Evolutionary conservation across 2,329 filamentous ascomycete genomes (phyloP).

Genomic region (Eurotiales sp.): DNA sequence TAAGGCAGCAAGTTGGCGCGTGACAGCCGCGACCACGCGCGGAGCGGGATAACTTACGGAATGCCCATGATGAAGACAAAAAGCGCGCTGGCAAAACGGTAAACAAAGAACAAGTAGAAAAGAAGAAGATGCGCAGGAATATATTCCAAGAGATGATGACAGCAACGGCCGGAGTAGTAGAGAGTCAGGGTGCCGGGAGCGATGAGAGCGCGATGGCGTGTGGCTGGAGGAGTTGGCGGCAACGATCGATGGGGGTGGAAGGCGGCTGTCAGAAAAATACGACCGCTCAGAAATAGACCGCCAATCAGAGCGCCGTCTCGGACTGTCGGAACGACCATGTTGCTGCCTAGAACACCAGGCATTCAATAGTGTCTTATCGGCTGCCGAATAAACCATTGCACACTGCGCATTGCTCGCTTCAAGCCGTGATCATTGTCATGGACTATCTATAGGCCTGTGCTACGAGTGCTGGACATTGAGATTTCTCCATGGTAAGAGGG

Average conservation of each 20-base stretch:
- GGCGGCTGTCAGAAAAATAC: neutral
- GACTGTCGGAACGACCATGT: neutral
- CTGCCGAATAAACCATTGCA: neutral
- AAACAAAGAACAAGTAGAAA: neutral
- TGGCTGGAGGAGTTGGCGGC: slow-evolving; percentile 5
- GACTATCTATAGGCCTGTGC: neutral
- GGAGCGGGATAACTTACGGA: slow-evolving; percentile 33
- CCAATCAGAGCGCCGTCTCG: slow-evolving; percentile 1
- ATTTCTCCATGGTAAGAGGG: neutral
- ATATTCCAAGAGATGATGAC: neutral
- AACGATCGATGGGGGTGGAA: neutral
- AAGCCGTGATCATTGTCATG: neutral
- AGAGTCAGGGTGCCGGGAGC: neutral
- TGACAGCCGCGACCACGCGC: slow-evolving; percentile 8
- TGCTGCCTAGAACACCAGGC: neutral
- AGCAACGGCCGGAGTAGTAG: neutral
- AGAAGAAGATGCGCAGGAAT: slow-evolving; percentile 1
- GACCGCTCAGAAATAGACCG: neutral
- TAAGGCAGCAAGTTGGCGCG: slow-evolving; percentile 14
- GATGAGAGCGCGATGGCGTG: slow-evolving; percentile 4
- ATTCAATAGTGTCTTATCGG: neutral
- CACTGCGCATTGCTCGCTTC: neutral
- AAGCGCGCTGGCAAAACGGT: no score
- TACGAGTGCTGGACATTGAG: neutral
- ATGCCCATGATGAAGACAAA: slow-evolving; percentile 35